Base-by-base conservation (phyloP, 2,329 filamentous ascomycete species). In the Aureobasidium zeae region DNA sequence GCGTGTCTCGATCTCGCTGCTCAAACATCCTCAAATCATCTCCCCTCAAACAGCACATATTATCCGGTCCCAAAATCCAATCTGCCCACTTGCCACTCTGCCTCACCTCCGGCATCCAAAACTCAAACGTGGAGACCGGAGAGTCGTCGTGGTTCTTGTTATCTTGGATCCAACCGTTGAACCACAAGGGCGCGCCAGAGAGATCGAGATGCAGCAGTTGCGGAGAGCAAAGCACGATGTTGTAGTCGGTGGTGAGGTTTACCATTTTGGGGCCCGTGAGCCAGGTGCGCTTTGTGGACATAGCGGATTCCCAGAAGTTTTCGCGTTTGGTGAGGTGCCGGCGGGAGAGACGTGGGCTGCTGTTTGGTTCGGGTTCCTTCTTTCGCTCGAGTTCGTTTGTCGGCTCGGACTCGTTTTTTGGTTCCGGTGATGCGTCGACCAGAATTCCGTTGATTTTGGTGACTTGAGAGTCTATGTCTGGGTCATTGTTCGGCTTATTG, bases 141-240 rank as follows among this genome's bases (percentile, higher is more conserved):
- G 57, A 52, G 30, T 55, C 54, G 15, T 59, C 55, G n/a, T 60
- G 57, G 49, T 63, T 66, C 46, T 69, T 70, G 53, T 63, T 65
- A 19, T 56, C 53, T 4, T 67, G 52, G 11, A 65, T 52, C 62
- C 66, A 68, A 39, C 66, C 66, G 48, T 69, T 70, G 57, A 69
- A 69, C 66, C 67, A 69, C 5, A 69, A 53, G 1, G 66, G 66
- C 34, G 52, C 60, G 17, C 61, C 64, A 6, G 59, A 55, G 4
- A 52, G 29, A 38, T 66, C 64, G 4, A 69, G 56, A 49, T 70
- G 67, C 2, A 69, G 57, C 4, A 69, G 59, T 47, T 70, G 67
- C 2, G 66, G 64, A 0, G 63, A 59, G 50, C 67, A 69, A 34
- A 69, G 63, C 2, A 58, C 62, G 39, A 58, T 57, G 15, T 56